Conservation (phyloP, 2,329 filamentous ascomycete species). For the Thielaviopsis euricoi region DNA sequence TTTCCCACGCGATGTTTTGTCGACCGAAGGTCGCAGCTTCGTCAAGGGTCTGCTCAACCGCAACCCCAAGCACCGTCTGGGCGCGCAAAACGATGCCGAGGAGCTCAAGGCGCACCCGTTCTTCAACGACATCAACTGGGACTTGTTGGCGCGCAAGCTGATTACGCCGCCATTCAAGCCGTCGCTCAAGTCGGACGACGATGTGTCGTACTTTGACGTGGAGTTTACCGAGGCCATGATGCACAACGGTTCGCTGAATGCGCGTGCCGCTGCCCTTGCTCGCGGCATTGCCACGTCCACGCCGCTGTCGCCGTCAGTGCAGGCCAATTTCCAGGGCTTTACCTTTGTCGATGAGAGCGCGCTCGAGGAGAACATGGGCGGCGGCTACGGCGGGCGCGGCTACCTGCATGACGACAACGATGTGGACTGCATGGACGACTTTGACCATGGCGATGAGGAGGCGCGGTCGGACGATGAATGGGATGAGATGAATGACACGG, state of each 20-base stretch:
- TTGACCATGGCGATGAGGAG: slow-evolving; percentile 30
- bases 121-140: slow-evolving; percentile 90
- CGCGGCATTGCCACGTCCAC: slow-evolving; percentile 79
- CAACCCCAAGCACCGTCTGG: slow-evolving; percentile 88
- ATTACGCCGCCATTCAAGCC: slow-evolving; percentile 96
- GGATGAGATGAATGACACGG: slow-evolving; percentile 41
- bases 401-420: slow-evolving; percentile 30
- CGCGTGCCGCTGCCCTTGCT: slow-evolving; percentile 72
- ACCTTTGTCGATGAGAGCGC: slow-evolving; percentile 98
- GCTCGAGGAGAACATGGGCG: slow-evolving; percentile 68
- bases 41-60: slow-evolving; percentile 94
- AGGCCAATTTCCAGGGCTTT: slow-evolving; percentile 96
- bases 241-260: slow-evolving; percentile 74
- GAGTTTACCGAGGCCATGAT: slow-evolving; percentile 94
- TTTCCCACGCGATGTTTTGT: slow-evolving; percentile 87
- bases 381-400: slow-evolving; percentile 22
- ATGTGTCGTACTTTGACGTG: slow-evolving; percentile 96
- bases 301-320: slow-evolving; percentile 83
- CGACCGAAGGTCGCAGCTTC: slow-evolving; percentile 88
- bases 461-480: slow-evolving; percentile 34
- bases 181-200: slow-evolving; percentile 85
- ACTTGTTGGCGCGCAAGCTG: slow-evolving; percentile 70
- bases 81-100: slow-evolving; percentile 77
- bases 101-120: slow-evolving; percentile 91
- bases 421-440: too few species aligned